Base-by-base conservation (phyloP, 371 early-diverging fungal species). In the Lichtheimia corymbifera region DNA sequence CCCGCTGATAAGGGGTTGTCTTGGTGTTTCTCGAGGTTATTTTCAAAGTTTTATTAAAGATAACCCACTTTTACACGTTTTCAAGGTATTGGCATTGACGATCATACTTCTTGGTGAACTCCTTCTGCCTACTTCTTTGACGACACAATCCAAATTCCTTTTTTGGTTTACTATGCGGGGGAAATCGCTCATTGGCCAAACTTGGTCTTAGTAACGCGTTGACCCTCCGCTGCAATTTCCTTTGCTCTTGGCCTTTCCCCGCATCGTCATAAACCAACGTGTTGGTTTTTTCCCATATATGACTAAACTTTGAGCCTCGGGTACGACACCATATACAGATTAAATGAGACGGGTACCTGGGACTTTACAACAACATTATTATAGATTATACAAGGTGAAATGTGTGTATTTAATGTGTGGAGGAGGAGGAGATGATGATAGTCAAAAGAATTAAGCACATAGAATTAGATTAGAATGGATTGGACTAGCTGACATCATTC, bases 1-100 rank as follows among this genome's bases (percentile, higher is more conserved):
- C 27, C 58, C 63, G 62, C 62, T 45, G 62, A 62, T 62, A 62
- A 62, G 56, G 30, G 35, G 50, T 42, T 54, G 44, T 54, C 54
- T 40, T 47, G 18, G 47, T 47, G 14, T 5, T 47, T n/a, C 47
- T n/a, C 47, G 22, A 11, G 2, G 35, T 35, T 35, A 9, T 35
- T 11, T 35, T 35, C 35, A 35, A 35, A 35, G 35, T 9, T 35
- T 9, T 35, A 11, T 6, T 35, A 35, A 35, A 35, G 35, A 35
- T 35, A 35, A 35, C 35, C 5, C 35, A 35, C 35, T 35, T 35
- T 35, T 35, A 35, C 35, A 11, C 9, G 35, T 9, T 9, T 35
- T 35, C 35, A 9, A 35, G 11, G 35, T 11, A 35, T 2, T 35
- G 22, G 45, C 50, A 28, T 15, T 50, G 17, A 15, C 27, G 25